Conservation (phyloP, 106 monocot genomes). For the Iris macrosiphon region DNA sequence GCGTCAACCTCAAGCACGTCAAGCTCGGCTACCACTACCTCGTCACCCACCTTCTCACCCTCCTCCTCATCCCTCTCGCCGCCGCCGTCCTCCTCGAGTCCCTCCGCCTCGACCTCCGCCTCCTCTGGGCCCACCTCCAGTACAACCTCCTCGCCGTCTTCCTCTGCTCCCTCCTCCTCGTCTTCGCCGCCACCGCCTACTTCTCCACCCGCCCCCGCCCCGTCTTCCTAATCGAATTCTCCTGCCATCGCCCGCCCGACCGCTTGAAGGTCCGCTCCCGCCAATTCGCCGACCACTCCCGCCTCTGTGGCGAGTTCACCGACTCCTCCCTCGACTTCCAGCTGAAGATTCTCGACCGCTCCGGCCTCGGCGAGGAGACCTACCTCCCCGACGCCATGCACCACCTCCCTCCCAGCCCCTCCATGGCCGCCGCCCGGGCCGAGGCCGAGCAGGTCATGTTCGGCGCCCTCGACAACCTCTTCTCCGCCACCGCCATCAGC, state of each 20-base stretch:
- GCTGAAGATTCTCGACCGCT: conserved; percentile 47
- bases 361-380: conserved; percentile 55
- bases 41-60: conserved; percentile 50
- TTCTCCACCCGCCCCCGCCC: conserved; percentile 30
- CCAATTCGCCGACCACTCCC: conserved; percentile 31
- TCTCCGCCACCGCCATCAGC: conserved; percentile 20
- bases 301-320: conserved; percentile 26
- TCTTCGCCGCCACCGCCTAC: conserved; percentile 26
- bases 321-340: conserved; percentile 36
- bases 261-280: conserved; percentile 4
- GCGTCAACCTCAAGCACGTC: conserved; percentile 80
- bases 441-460: conserved; percentile 53
- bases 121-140: background rate
- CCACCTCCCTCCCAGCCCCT: conserved; percentile 19
- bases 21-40: conserved; percentile 74
- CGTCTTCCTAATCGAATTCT: conserved; percentile 26
- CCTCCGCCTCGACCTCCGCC: conserved; percentile 18
- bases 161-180: conserved; percentile 15
- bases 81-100: conserved; percentile 37
- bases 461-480: conserved; percentile 35
- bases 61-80: conserved; percentile 42
- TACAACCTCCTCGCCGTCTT: background rate
- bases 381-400: conserved; percentile 50
- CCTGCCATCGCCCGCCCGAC: conserved; percentile 29
- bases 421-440: conserved; percentile 30